These are phyloP conservation scores for Bothriochloa decipiens DNA, from an alignment of 176 grass and related monocot species.

Conservation along the genomic window DNA sequence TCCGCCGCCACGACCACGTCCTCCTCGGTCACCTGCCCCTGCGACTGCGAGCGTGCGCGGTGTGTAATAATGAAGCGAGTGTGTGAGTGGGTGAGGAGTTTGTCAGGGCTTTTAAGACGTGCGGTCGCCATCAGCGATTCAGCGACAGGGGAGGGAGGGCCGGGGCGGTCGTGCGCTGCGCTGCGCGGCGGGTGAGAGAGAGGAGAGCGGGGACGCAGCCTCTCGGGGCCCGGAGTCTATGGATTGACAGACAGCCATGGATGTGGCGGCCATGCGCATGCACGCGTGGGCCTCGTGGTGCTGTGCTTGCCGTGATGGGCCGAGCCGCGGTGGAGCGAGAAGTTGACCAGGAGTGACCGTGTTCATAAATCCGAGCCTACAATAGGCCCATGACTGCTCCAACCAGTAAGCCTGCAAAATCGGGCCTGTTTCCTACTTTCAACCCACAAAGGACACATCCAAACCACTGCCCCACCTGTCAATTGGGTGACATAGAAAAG, in stretches of 20 bases:
- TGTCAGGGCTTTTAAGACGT: constrained; percentile 44
- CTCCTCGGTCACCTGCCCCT: constrained; percentile 5
- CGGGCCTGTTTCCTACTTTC: neutral
- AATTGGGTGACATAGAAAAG: no score
- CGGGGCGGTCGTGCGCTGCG: neutral
- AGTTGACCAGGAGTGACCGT: no score
- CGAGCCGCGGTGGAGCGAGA: neutral
- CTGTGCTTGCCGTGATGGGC: neutral
- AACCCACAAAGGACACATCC: neutral
- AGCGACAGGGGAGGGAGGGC: constrained; percentile 31
- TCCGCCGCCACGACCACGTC: neutral
- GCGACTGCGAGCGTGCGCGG: constrained; percentile 12
- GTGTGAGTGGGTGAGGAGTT: neutral
- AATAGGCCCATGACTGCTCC: neutral
- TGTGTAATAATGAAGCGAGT: constrained; percentile 20
- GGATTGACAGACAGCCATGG: neutral
- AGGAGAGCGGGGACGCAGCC: neutral
- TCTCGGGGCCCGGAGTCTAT: neutral
- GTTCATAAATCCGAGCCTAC: neutral
- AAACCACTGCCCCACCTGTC: no score
- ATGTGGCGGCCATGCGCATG: neutral
- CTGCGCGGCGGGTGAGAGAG: neutral
- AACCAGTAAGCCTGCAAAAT: neutral
- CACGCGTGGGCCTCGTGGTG: neutral
- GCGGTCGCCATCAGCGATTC: constrained; percentile 44